Conservation (phyloP, 1,284 basidiomycete species). For the Malassezia yamatoensis region DNA sequence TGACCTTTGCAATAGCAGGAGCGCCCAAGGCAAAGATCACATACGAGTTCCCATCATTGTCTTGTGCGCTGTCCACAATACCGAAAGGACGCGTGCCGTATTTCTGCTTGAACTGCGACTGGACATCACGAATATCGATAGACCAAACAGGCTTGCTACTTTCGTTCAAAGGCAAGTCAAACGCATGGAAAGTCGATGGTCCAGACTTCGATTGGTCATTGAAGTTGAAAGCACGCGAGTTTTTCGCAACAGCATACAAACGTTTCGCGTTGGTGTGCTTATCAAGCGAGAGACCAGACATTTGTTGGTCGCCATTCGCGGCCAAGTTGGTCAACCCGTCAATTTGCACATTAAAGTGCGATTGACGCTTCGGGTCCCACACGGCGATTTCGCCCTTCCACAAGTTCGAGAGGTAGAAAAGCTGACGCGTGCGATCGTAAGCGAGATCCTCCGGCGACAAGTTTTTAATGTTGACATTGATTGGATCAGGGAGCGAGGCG, state of each 20-base stretch:
- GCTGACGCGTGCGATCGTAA: constrained; percentile 27
- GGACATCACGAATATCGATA: constrained; percentile 28
- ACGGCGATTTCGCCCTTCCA: constrained; percentile 36
- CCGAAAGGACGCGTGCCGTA: constrained; percentile 37
- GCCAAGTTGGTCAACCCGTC: constrained; percentile 25
- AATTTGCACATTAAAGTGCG: constrained; percentile 34
- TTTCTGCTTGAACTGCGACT: constrained; percentile 24
- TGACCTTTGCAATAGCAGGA: constrained; percentile 41
- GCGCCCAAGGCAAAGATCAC: constrained; percentile 41
- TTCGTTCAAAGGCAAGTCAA: constrained; percentile 30
- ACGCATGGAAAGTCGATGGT: constrained; percentile 37
- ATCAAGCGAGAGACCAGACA: constrained; percentile 38
- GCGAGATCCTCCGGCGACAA: constrained; percentile 38
- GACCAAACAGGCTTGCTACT: constrained; percentile 28
- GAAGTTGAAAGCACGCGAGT: constrained; percentile 35
- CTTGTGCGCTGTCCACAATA: constrained; percentile 38
- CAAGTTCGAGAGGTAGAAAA: constrained; percentile 43
- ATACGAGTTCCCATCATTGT: constrained; percentile 39
- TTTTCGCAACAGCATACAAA: constrained; percentile 40
- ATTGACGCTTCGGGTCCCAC: constrained; percentile 19
- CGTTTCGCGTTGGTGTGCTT: constrained; percentile 23
- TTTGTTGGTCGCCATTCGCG: constrained; percentile 37
- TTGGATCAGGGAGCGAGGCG: constrained; percentile 24
- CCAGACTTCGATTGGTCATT: constrained; percentile 25
- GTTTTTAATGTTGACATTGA: constrained; percentile 32